These are phyloP conservation scores for Pyrrhoderma lamaoense DNA, from an alignment of 1,284 basidiomycete genomes.

Conservation along the genomic window DNA sequence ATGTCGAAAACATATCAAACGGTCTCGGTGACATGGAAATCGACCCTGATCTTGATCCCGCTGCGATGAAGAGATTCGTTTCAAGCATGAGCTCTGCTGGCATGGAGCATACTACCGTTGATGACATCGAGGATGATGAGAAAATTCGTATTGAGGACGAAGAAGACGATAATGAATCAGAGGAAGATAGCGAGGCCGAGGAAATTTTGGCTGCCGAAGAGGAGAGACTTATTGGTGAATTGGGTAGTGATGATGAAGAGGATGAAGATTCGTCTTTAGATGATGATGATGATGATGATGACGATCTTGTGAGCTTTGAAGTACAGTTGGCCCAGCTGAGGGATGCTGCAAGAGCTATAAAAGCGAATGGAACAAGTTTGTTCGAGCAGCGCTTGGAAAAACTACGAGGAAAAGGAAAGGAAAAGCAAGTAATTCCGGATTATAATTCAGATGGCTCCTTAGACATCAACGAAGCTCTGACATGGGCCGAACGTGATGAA, in stretches of 20 bases:
- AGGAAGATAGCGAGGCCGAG: constrained; percentile 21
- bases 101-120: constrained; percentile 49
- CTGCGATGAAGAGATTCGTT: constrained; percentile 50
- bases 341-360: constrained; percentile 25
- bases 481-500: constrained; percentile 61
- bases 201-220: constrained; percentile 29
- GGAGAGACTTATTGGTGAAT: constrained; percentile 30
- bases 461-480: constrained; percentile 18
- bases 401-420: constrained; percentile 16
- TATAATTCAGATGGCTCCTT: not conserved
- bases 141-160: constrained; percentile 50
- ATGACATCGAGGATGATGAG: constrained; percentile 53
- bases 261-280: constrained; percentile 30
- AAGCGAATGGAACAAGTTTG: constrained; percentile 4
- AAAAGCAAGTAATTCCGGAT: not conserved
- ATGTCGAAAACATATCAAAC: constrained; percentile 32
- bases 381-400: constrained; percentile 16
- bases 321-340: constrained; percentile 40
- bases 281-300: constrained; percentile 36
- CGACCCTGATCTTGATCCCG: constrained; percentile 41
- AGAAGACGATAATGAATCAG: constrained; percentile 25
- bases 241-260: constrained; percentile 23
- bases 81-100: constrained; percentile 43
- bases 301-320: constrained; percentile 50
- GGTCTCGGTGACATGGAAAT: constrained; percentile 48